phyloP scores from a whole-genome alignment of 805 yeast species.

The Sugiyamaella chiloensis region DNA sequence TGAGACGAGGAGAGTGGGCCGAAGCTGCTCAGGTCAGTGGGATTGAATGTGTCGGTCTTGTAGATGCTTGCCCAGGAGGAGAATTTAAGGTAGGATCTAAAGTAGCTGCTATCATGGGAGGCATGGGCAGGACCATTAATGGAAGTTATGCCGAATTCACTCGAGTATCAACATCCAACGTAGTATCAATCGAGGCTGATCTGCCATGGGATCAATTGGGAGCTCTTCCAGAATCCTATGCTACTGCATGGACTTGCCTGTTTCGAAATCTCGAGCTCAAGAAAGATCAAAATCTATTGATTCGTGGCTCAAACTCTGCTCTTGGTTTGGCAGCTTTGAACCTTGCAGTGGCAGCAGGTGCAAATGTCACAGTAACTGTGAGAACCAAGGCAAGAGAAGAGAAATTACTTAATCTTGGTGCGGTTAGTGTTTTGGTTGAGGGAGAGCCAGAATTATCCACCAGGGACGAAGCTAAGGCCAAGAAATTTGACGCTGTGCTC shows the following conservation, averaged over 20 bases:
- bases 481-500: constrained; percentile 8
- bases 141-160: constrained; percentile 12
- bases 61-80: constrained; percentile 13
- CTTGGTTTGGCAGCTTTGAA: constrained; percentile 12
- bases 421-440: neutral
- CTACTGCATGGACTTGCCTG: constrained; percentile 9
- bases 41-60: constrained; percentile 16
- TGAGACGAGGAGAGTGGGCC: constrained; percentile 15
- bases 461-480: neutral
- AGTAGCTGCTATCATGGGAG: constrained; percentile 15
- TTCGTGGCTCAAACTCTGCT: constrained; percentile 11
- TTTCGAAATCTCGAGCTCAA: constrained; percentile 4
- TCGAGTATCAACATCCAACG: constrained; percentile 1
- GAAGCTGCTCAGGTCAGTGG: constrained; percentile 10
- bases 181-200: neutral
- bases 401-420: neutral
- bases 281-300: constrained; percentile 5
- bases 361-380: constrained; percentile 8
- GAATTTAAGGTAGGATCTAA: constrained; percentile 8
- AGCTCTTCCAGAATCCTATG: constrained; percentile 12
- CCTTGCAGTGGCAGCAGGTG: constrained; percentile 9
- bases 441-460: neutral
- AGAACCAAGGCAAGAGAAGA: neutral
- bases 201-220: constrained; percentile 12
- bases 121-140: constrained; percentile 9